Base-by-base conservation (phyloP, 768 basidiomycete genomes). In the Phaffia australis region DNA sequence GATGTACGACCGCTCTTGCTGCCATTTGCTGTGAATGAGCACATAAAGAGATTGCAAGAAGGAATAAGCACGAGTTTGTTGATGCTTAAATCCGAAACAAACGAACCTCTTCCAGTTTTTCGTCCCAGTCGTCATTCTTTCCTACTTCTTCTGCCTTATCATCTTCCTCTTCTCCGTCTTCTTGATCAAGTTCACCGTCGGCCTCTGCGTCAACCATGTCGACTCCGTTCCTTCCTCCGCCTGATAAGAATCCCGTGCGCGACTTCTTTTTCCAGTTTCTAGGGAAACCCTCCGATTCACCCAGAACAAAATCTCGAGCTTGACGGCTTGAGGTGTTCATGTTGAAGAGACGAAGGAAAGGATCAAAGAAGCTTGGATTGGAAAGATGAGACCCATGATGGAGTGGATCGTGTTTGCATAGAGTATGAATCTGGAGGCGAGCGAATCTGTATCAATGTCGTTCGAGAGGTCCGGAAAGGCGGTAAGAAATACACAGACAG, bases 1-100 rank as follows among this genome's bases (percentile, higher is more conserved):
- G 54, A 25, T 63, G 52, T 9, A 67, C 66, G 47, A 67, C 66
- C 16, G 59, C 60, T 55, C 56, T 56, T 19, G 66, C 66, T n/a
- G 66, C 66, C 16, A 67, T 30, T 49, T 67, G 66, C 32, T 42
- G 35, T 11, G 11, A 42, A 42, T n/a, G n/a, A 42, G 4, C 35
- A 42, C 11, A 42, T 42, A 11, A 42, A 42, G 35, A 42, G 35
- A 5, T 4, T 42, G 4, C 6, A 5, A 5, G 4, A 42, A 42
- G 11, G 4, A 42, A 42, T 11, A 42, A 11, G 35, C 35, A 42
- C 11, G 11, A 5, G 35, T 11, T 42, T 42, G 35, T 42, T 42
- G 4, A 11, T 11, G 11, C 11, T 42, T 42, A 11, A 42, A 42
- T 11, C 11, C 11, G 35, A 42, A 11, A 42, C 35, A 42, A 42